Percentiles rank a stretch among this genome's conserved stretches.
Conservation (phyloP, 1,284 basidiomycete genomes). For the Inonotus obliquus region DNA sequence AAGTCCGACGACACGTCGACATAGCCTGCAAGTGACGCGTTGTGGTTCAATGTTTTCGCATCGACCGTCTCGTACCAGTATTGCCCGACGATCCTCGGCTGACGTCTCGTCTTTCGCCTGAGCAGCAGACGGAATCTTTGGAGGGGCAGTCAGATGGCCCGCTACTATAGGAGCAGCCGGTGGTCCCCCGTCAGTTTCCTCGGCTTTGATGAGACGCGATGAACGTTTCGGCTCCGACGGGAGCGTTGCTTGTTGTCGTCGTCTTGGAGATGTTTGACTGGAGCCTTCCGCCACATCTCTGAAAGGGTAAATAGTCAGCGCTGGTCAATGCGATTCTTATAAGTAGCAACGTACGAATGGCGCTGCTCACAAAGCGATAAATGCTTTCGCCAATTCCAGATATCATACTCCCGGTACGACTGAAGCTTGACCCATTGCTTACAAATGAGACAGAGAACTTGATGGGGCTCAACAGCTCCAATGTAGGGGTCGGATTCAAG, state of each 20-base stretch:
- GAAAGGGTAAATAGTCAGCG: background rate
- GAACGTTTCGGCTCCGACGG: background rate
- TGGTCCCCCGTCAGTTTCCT: background rate
- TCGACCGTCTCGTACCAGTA: constrained; percentile 9
- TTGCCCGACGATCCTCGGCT: constrained; percentile 9
- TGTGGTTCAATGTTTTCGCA: constrained; percentile 14
- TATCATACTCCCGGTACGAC: constrained; percentile 10
- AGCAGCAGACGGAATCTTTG: background rate
- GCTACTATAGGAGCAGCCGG: background rate
- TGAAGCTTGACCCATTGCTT: constrained; percentile 52
- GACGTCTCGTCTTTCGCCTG: constrained; percentile 8
- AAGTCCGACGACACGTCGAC: constrained; percentile 11
- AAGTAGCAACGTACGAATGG: background rate
- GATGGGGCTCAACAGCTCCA: constrained; percentile 43
- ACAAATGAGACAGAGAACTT: constrained; percentile 54
- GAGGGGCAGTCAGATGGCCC: constrained; percentile 1
- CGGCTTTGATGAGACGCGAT: background rate
- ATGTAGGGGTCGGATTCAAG: constrained; percentile 49
- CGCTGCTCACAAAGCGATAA: constrained; percentile 9
- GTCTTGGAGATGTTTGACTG: background rate
- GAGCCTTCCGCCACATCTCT: background rate
- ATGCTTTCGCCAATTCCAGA: constrained; percentile 18
- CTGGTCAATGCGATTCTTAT: background rate
- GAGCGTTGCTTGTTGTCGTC: background rate
- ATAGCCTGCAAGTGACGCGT: constrained; percentile 14